Evolutionary conservation across 2,329 filamentous ascomycete genomes (phyloP).

Genomic region (Colletotrichum tropicicola): DNA sequence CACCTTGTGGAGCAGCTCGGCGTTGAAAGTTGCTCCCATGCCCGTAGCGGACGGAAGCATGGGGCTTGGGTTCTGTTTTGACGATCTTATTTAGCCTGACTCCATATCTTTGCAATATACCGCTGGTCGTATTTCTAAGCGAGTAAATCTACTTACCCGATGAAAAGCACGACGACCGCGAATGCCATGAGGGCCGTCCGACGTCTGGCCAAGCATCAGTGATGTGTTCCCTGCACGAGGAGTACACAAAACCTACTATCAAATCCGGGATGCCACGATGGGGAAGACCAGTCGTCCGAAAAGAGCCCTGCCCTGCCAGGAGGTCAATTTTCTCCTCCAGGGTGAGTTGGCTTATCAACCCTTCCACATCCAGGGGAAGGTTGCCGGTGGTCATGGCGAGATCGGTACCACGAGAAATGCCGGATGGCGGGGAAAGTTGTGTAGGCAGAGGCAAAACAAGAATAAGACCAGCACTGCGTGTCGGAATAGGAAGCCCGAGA

Average conservation of each 20-base stretch:
- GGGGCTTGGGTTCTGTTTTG: conserved; percentile 32
- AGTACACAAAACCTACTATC: background rate
- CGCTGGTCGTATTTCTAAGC: background rate
- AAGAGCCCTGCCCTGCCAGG: conserved; percentile 29
- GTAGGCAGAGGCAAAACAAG: background rate
- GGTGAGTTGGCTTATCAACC: conserved; percentile 25
- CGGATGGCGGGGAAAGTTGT: too few species aligned
- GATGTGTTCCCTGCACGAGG: background rate
- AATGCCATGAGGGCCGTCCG: conserved; percentile 24
- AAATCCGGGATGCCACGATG: conserved; percentile 24
- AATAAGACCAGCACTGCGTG: too few species aligned
- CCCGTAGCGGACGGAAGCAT: conserved; percentile 33
- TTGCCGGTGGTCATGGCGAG: background rate
- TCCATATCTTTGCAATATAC: background rate
- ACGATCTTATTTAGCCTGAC: background rate
- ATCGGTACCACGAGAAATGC: background rate
- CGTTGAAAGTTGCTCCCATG: conserved; percentile 71
- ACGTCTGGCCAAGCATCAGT: conserved; percentile 1
- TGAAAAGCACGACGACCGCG: conserved; percentile 20
- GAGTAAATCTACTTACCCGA: background rate
- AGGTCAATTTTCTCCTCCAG: conserved; percentile 31
- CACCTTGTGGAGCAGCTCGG: conserved; percentile 62
- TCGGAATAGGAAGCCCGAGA: too few species aligned
- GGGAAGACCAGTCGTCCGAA: conserved; percentile 27
- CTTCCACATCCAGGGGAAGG: conserved; percentile 19